phyloP scores from a whole-genome alignment of 176 grass and related monocot species.

The Ensete glaucum region DNA sequence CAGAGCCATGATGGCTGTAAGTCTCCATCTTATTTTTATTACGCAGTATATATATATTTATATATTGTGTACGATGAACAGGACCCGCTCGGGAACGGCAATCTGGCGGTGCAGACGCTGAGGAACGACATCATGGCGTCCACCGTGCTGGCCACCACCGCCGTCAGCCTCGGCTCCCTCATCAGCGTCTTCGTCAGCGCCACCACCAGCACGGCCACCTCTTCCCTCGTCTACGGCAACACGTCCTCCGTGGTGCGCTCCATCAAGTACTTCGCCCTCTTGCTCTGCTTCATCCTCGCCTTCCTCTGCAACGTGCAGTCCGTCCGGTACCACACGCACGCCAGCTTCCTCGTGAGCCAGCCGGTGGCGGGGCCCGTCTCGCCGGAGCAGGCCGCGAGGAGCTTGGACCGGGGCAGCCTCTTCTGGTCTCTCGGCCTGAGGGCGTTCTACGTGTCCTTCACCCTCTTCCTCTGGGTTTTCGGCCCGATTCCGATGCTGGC shows the following conservation, averaged over 20 bases:
- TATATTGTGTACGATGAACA: background rate
- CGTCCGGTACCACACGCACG: constrained; percentile 14
- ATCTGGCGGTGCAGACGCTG: constrained; percentile 67
- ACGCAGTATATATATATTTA: background rate
- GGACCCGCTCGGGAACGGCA: constrained; percentile 57
- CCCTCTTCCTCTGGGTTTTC: constrained; percentile 80
- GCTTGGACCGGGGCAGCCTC: constrained; percentile 59
- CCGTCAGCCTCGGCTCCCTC: constrained; percentile 60
- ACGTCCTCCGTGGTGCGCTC: constrained; percentile 33
- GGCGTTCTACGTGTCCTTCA: constrained; percentile 68
- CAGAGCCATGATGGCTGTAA: constrained; percentile 56
- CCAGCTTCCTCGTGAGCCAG: constrained; percentile 17
- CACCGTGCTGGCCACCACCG: constrained; percentile 62
- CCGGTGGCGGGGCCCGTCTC: background rate
- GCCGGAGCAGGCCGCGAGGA: constrained; percentile 36
- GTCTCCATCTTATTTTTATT: background rate
- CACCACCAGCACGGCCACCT: constrained; percentile 2
- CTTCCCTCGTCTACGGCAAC: constrained; percentile 54
- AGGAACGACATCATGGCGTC: constrained; percentile 95
- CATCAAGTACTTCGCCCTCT: constrained; percentile 72
- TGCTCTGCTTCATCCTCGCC: constrained; percentile 2
- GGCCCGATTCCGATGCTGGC: constrained; percentile 66
- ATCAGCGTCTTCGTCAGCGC: constrained; percentile 66
- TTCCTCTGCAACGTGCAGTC: constrained; percentile 16
- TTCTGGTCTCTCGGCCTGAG: constrained; percentile 82